phyloP scores from a whole-genome alignment of 306 rosid species.

The Oxytropis ochrocephala region DNA sequence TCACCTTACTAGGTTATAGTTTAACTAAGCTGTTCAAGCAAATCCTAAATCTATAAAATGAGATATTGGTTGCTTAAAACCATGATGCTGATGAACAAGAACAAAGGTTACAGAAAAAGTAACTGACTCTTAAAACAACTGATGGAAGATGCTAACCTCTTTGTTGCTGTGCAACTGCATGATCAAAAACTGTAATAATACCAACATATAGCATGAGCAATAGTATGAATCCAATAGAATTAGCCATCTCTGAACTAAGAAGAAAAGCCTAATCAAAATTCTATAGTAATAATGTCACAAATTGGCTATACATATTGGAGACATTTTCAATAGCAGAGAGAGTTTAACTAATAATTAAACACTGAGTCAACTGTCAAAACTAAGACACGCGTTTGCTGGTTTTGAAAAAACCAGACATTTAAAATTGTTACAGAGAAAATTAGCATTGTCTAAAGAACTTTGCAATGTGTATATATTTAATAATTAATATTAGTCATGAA shows the following conservation, averaged over 20 bases:
- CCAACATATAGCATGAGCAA: slow-evolving; percentile 9
- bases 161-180: slow-evolving; percentile 34
- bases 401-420: slow-evolving; percentile 8
- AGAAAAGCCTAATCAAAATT: not conserved
- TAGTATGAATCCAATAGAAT: slow-evolving; percentile 9
- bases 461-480: not conserved
- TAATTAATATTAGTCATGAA: not conserved
- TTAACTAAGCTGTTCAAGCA: too few relatives aligned
- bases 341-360: not conserved
- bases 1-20: not conserved
- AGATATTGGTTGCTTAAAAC: too few relatives aligned
- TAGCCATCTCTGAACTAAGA: slow-evolving; percentile 11
- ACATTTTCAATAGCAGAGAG: not conserved
- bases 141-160: slow-evolving; percentile 32
- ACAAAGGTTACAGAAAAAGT: not conserved
- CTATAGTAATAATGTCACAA: not conserved
- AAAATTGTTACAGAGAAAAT: not conserved
- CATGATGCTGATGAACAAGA: not conserved
- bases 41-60: too few relatives aligned
- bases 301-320: not conserved
- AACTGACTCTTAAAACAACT: not conserved
- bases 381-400: not conserved
- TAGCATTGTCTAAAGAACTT: not conserved
- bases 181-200: slow-evolving; percentile 24
- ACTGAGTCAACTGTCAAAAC: slow-evolving; percentile 9